Evolutionary conservation across 1,284 basidiomycete species (phyloP).

Genomic region (Boletus sp.): DNA sequence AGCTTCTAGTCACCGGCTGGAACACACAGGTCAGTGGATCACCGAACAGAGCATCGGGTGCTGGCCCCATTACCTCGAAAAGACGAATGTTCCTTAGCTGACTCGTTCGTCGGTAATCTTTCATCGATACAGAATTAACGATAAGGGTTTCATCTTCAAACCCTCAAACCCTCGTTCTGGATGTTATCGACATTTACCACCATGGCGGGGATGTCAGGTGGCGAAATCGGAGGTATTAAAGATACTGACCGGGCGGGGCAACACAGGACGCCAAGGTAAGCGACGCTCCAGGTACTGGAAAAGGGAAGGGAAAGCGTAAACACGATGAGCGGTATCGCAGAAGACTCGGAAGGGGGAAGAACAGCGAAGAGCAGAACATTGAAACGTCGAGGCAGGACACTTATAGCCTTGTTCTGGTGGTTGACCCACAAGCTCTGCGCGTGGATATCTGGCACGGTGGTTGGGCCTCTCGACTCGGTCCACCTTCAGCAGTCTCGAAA

Average conservation of each 20-base stretch:
- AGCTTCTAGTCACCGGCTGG: not conserved
- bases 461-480: not conserved
- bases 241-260: not conserved
- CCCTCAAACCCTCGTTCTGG: not conserved
- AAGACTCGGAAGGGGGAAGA: too few species aligned
- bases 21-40: too few species aligned
- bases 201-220: not conserved
- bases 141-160: not conserved
- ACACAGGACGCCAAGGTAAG: not conserved
- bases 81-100: too few species aligned
- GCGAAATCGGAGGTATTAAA: not conserved
- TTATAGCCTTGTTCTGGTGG: constrained; percentile 4
- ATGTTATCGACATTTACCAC: not conserved
- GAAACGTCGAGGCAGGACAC: not conserved
- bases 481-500: not conserved
- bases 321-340: too few species aligned
- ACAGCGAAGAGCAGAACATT: not conserved
- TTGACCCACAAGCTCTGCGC: constrained; percentile 1
- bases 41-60: not conserved
- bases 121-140: too few species aligned
- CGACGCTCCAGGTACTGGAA: not conserved
- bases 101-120: too few species aligned
- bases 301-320: not conserved
- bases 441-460: not conserved
- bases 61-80: too few species aligned